A percentile compares a stretch with the other conserved stretches of the same genome.
These are phyloP conservation scores for Capronia coronata DNA, from an alignment of 2,329 filamentous ascomycete genomes.

Conservation along the genomic window DNA sequence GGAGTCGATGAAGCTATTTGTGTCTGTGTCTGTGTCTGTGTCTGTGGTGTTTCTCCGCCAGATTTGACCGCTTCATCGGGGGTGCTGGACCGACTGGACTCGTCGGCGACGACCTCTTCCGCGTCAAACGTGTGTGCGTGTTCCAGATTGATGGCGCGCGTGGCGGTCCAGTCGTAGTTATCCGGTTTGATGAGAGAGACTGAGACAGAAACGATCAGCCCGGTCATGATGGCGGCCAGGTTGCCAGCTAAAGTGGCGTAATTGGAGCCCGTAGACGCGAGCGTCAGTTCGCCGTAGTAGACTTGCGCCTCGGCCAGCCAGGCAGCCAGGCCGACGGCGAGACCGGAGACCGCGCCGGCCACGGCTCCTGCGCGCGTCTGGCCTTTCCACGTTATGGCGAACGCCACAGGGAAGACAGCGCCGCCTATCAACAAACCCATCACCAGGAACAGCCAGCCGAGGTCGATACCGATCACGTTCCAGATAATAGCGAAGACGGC, in stretches of 20 bases:
- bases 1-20: slow-evolving; percentile 5
- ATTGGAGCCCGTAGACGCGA: slow-evolving; percentile 67
- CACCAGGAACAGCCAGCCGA: slow-evolving; percentile 42
- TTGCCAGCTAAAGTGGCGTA: slow-evolving; percentile 51
- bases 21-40: too few relatives aligned
- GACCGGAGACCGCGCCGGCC: slow-evolving; percentile 51
- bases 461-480: slow-evolving; percentile 20
- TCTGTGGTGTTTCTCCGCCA: too few relatives aligned
- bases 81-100: slow-evolving; percentile 8
- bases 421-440: slow-evolving; percentile 83
- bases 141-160: slow-evolving; percentile 66
- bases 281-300: slow-evolving; percentile 52
- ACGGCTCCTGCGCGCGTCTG: slow-evolving; percentile 57
- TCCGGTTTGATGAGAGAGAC: slow-evolving; percentile 77
- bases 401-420: slow-evolving; percentile 71
- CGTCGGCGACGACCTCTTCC: not conserved
- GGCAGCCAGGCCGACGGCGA: slow-evolving; percentile 61
- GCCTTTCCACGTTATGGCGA: slow-evolving; percentile 72
- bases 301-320: slow-evolving; percentile 72
- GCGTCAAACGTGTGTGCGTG: not conserved
- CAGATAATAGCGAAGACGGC: slow-evolving; percentile 23
- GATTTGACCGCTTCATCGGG: not conserved
- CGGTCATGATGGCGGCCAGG: slow-evolving; percentile 71
- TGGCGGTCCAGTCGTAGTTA: slow-evolving; percentile 65
- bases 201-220: slow-evolving; percentile 65